phyloP scores from a whole-genome alignment of 2,329 filamentous ascomycete genomes.

The Verticillium nonalfalfae region DNA sequence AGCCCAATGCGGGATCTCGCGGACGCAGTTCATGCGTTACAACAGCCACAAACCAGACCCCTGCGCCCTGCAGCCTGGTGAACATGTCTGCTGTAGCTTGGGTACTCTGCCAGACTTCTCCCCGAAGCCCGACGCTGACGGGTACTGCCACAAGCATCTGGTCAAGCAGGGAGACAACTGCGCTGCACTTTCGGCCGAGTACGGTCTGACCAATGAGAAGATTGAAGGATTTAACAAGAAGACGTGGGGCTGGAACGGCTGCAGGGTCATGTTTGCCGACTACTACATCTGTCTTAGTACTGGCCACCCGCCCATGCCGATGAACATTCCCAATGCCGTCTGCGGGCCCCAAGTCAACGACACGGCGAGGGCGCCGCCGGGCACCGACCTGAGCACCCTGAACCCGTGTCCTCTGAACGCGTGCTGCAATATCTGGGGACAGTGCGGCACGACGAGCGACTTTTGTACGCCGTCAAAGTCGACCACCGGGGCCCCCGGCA shows the following conservation, averaged over 20 bases:
- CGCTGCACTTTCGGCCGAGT: too few species aligned
- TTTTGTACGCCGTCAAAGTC: conserved; percentile 11
- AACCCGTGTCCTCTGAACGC: conserved; percentile 40
- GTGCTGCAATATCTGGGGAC: conserved; percentile 25
- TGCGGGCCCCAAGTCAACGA: conserved; percentile 18
- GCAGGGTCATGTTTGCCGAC: conserved; percentile 18
- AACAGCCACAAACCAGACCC: too few species aligned
- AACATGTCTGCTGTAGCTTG: too few species aligned
- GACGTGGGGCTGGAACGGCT: conserved; percentile 31
- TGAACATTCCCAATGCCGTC: conserved; percentile 8
- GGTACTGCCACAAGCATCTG: too few species aligned
- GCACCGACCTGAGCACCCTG: conserved; percentile 25
- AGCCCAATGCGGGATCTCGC: too few species aligned
- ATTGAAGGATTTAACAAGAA: conserved; percentile 31
- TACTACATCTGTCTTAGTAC: conserved; percentile 17
- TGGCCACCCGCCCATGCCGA: conserved; percentile 14
- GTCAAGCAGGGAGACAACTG: too few species aligned
- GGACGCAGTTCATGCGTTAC: too few species aligned
- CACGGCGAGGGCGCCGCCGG: too few species aligned
- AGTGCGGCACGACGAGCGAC: conserved; percentile 9
- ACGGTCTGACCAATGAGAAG: too few species aligned
- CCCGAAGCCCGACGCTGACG: too few species aligned
- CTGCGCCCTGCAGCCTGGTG: too few species aligned
- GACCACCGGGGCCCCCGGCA: conserved; percentile 27
- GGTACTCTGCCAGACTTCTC: too few species aligned